Evolutionary conservation across 345 rosid genomes (phyloP), one percentile per base, ranked within the genome.

Genomic region (Ricinus communis): DNA sequence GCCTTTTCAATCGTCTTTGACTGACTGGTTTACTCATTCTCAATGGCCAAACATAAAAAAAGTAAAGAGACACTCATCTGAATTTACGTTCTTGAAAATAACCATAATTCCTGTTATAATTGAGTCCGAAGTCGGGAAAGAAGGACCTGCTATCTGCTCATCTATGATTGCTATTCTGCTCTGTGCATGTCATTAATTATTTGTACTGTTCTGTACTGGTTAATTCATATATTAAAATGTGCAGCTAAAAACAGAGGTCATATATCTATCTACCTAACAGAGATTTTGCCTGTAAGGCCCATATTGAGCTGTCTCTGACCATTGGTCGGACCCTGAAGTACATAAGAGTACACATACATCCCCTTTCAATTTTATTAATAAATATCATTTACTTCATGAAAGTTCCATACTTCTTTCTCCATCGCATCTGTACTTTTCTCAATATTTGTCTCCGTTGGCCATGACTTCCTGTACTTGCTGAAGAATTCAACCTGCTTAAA

Each of bases 361-460:
- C 74, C 51, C 73, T 47, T 65, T 55, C 66, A 66, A 15, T 66
- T 69, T 52, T 19, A 41, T 77, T 30, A 41, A 56, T 60, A 46
- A 64, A 45, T n/a, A 43, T 62, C 40, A 50, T 51, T 65, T 61
- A 31, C 51, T 59, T 66, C 21, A 22, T 36, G 71, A 28, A 75
- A 38, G 66, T 77, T 64, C 79, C 76, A 73, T 72, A 76, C 72
- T 62, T 38, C 70, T 64, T 63, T 74, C 80, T 72, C 72, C 51
- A 41, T 64, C 77, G 60, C 49, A 72, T 76, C 86, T 38, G 53
- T 68, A 24, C 65, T 80, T 65, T 59, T 74, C 49, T 31, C 63
- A 43, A 5, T n/a, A 36, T 76, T 77, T 75, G 73, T 73, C 72
- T 40, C 52, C 57, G n/a, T 65, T 66, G 74, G 77, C 75, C 78